Evolutionary conservation across 2,329 filamentous ascomycete genomes (phyloP).

Genomic region (Pestalotiopsis sp.): DNA sequence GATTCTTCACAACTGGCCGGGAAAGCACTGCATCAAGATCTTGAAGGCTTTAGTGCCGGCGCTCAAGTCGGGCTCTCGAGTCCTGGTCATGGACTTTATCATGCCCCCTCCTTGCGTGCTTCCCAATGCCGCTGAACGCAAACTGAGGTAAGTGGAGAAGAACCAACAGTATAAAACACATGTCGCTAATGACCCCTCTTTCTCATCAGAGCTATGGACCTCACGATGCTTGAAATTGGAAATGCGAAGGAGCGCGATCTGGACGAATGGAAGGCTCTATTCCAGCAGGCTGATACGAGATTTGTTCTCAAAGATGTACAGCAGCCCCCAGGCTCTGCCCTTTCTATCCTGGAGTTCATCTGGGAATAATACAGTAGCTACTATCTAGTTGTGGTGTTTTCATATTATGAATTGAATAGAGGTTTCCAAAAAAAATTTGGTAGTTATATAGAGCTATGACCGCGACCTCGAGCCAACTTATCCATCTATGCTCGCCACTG

Average conservation of each 20-base stretch:
- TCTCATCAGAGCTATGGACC: background rate
- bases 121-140: background rate
- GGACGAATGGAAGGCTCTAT: background rate
- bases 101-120: background rate
- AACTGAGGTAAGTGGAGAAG: background rate
- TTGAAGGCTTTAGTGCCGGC: slow-evolving; percentile 18
- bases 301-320: background rate
- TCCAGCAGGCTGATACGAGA: background rate
- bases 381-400: no score
- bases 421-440: no score
- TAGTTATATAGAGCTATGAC: no score
- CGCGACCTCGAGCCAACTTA: no score
- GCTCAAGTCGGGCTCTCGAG: background rate
- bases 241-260: background rate
- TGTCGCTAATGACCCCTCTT: background rate
- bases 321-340: background rate
- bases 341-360: background rate
- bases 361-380: background rate
- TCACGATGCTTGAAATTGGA: background rate
- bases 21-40: slow-evolving; percentile 32
- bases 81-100: background rate
- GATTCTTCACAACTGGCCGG: slow-evolving; percentile 48
- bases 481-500: no score
- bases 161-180: background rate
- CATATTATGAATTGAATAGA: no score